Evolutionary conservation across 2,329 filamentous ascomycete species (phyloP), one percentile per base, ranked within the genome.

Genomic region (Cladosporium sp.): DNA sequence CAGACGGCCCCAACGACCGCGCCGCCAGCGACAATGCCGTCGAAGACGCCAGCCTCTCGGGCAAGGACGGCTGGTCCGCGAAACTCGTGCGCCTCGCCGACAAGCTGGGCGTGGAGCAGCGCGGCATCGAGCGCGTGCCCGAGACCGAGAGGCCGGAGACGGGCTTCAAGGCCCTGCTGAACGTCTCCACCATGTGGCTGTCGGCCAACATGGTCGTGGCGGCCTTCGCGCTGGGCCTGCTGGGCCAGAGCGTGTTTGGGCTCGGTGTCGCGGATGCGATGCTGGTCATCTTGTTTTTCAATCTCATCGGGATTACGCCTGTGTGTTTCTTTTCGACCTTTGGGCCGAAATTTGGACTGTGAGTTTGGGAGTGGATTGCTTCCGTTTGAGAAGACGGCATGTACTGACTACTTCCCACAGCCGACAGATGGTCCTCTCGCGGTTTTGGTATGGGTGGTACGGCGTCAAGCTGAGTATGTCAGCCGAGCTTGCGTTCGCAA

Each of bases 291-390:
- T 68, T 92, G 49, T 87, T 90, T 70, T 80, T 91, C 73, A 91
- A 90, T 61, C 65, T 89, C 4, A 72, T 92, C 9, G 86, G 84
- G n/a, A 78, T 86, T 45, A 64, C 84, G 45, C 84, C 86, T 0
- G 86, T 89, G 13, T 85, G 81, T 64, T 89, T 85, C 70, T 90
- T 90, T 74, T 86, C 84, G 2, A 87, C 82, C 14, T 89, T 90
- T 63, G 87, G 87, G 2, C 84, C 87, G 2, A 72, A 73, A 8
- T 89, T 89, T 59, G 87, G 87, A 3, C 74, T 90, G 58, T 43
- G 14, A 40, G 49, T 52, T 38, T 38, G 35, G 4, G 28, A 43
- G 14, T 42, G 8, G 11, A 11, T 35, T 35, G 1, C 5, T 11
- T 18, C 16, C 16, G 16, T 18, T 18, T 18, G 16, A 28, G 22